phyloP scores from a whole-genome alignment of 2,329 filamentous ascomycete genomes.

The Ophiostoma piceae region DNA sequence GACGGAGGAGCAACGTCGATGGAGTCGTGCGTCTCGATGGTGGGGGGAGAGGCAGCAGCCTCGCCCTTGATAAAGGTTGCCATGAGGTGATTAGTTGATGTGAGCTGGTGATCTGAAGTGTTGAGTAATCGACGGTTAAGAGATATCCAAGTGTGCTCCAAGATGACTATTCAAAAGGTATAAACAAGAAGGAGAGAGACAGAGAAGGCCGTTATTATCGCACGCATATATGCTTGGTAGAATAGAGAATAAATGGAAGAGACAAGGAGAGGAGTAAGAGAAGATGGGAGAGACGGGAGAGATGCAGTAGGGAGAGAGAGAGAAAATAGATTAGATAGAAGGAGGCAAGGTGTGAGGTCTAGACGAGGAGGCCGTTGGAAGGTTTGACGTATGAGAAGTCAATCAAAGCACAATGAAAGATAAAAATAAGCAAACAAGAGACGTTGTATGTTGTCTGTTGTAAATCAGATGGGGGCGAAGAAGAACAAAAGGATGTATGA shows the following conservation, averaged over 20 bases:
- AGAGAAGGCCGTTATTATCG: background rate
- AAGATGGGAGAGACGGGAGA: background rate
- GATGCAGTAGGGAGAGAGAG: background rate
- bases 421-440: conserved; percentile 2
- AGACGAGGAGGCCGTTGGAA: background rate
- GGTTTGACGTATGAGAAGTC: background rate
- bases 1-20: background rate
- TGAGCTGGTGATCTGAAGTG: background rate
- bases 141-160: background rate
- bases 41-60: background rate
- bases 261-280: background rate
- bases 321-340: background rate
- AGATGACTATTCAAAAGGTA: background rate
- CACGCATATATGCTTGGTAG: background rate
- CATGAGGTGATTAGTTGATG: background rate
- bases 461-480: background rate
- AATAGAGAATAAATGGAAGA: too few species aligned
- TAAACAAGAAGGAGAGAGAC: background rate
- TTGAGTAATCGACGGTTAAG: background rate
- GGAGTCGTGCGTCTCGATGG: background rate
- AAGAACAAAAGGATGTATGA: background rate
- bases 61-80: background rate
- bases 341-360: background rate
- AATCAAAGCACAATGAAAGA: conserved; percentile 12
- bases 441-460: background rate